Evolutionary conservation across 768 basidiomycete genomes (phyloP).

Genomic region (Leccinum rimulosum): DNA sequence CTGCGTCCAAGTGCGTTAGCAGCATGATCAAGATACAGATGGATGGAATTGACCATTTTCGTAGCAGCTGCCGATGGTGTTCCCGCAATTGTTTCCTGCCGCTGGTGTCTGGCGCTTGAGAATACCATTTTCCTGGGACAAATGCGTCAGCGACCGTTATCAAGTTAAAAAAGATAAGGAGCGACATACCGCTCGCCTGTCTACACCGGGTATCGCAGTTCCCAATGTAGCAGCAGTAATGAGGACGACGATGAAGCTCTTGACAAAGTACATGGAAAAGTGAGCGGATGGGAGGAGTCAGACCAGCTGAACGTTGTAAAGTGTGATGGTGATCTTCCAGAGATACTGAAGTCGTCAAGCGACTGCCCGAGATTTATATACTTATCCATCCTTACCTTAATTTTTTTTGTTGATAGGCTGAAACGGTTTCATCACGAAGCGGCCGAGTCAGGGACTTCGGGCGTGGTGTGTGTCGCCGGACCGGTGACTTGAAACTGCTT

Average conservation of each 20-base stretch:
- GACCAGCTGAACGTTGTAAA: background rate
- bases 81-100: background rate
- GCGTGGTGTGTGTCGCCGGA: too few relatives aligned
- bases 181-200: background rate
- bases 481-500: too few relatives aligned
- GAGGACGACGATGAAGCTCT: background rate
- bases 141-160: background rate
- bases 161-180: background rate
- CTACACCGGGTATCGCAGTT: background rate
- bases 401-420: background rate
- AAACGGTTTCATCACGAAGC: background rate
- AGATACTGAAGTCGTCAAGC: background rate
- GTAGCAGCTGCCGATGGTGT: background rate
- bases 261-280: background rate
- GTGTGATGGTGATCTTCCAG: background rate
- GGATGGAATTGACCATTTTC: background rate
- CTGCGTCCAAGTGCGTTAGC: background rate
- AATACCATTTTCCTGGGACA: background rate
- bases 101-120: background rate
- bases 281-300: background rate
- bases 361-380: background rate
- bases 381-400: background rate
- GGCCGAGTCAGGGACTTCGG: background rate
- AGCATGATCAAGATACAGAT: background rate
- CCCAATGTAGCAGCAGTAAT: background rate